Evolutionary conservation across 805 yeast genomes (phyloP), one percentile per base, ranked within the genome.

Genomic region (Candida orba): DNA sequence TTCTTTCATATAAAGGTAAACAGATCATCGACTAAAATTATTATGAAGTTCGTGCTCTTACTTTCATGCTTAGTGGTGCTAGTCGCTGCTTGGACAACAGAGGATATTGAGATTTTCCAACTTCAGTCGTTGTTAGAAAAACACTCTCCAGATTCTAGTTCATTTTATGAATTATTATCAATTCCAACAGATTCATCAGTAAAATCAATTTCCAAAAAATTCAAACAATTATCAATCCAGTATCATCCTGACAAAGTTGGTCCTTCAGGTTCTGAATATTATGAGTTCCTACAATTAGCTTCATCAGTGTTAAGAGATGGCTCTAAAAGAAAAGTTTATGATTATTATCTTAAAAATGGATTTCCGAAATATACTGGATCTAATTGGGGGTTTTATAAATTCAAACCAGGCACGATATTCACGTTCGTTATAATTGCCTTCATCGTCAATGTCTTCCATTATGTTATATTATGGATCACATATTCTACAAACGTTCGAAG

Each of bases 241-340:
- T 70, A 84, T 52, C 99, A 91, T 59, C 99, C 99, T 0, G 99
- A 91, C 64, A 89, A 91, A 62, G 62, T 65, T 27, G 65, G 39
- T 17, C 37, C 43, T 3, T 38, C 42, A 32, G 71, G 66, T 36
- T 68, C 65, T 45, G 76, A 76, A 52, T 71, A 87, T 34, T 93
- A 81, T 58, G 87, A 91, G 54, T 69, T 91, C 25, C 72, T 93
- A 32, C 84, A 93, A 30, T 62, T 80, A 24, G 84, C 87, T 20
- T 82, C 89, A 30, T 78, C 84, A 56, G 80, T 90, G 43, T 68
- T 90, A 39, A 73, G 91, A 51, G 68, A 75, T 13, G 44, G 46
- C 3, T 50, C 43, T 22, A 71, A 71, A 45, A 76, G 81, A 49
- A 78, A 81, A 39, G 72, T 88, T 8, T 93, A 93, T 62, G 98